Percentiles rank a stretch among this genome's conserved stretches.
Evolutionary conservation across 208 protist genomes (phyloP).

Genomic region (Trypanosoma boissoni): DNA sequence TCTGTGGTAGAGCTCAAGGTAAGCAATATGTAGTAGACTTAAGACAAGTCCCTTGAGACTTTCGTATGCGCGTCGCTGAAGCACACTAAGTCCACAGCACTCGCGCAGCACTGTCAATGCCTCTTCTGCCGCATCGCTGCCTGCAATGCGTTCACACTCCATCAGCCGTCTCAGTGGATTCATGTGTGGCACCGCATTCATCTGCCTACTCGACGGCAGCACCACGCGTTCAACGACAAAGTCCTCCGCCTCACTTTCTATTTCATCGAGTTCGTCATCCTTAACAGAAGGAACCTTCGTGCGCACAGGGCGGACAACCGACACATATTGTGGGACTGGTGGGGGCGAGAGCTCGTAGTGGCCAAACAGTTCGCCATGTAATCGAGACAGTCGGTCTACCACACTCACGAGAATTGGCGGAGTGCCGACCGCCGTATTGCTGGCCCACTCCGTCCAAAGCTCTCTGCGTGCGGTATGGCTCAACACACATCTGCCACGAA

Average conservation of each 20-base stretch:
- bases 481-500: too few species aligned
- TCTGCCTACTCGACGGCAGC: slow-evolving; percentile 41
- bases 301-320: slow-evolving; percentile 26
- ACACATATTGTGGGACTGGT: slow-evolving; percentile 23
- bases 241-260: slow-evolving; percentile 47
- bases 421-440: slow-evolving; percentile 15
- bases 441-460: too few species aligned
- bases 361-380: slow-evolving; percentile 56
- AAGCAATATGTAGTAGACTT: slow-evolving; percentile 68
- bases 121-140: slow-evolving; percentile 38
- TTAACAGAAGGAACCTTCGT: neutral
- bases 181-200: slow-evolving; percentile 43
- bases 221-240: slow-evolving; percentile 64
- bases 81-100: slow-evolving; percentile 59
- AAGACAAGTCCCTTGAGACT: slow-evolving; percentile 62
- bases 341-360: slow-evolving; percentile 35
- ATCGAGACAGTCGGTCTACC: slow-evolving; percentile 21
- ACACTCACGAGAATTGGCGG: slow-evolving; percentile 33
- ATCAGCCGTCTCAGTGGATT: slow-evolving; percentile 63
- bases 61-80: slow-evolving; percentile 79
- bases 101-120: slow-evolving; percentile 51
- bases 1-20: slow-evolving; percentile 73
- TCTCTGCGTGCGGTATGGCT: too few species aligned
- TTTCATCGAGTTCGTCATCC: slow-evolving; percentile 25
- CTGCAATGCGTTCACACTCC: slow-evolving; percentile 47